These are phyloP conservation scores for Inonotus hispidus DNA, from an alignment of 1,284 basidiomycete species.

Conservation along the genomic window DNA sequence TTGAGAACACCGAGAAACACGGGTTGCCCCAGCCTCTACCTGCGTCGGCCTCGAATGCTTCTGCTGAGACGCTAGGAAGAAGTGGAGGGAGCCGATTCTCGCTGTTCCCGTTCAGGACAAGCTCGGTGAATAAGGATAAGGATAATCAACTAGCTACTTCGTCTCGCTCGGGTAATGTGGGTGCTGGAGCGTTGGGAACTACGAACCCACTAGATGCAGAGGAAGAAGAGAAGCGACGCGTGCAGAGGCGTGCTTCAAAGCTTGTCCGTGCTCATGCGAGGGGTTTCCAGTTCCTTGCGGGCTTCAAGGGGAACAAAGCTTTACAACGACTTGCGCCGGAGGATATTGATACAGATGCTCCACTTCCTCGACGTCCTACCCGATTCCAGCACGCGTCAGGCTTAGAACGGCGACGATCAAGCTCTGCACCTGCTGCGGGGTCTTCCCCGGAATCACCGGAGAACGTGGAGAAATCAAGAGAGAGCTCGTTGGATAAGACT, in stretches of 20 bases:
- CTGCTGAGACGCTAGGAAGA: background rate
- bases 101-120: background rate
- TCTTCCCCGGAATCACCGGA: background rate
- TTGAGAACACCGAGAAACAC: constrained; percentile 9
- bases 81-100: constrained; percentile 1
- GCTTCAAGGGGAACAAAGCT: constrained; percentile 12
- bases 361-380: background rate
- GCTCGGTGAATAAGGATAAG: background rate
- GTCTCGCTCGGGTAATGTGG: background rate
- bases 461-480: background rate
- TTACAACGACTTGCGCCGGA: constrained; percentile 1
- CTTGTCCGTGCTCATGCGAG: constrained; percentile 15
- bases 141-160: background rate
- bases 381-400: background rate
- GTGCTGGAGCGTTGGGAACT: background rate
- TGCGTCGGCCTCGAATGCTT: background rate
- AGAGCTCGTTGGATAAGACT: background rate
- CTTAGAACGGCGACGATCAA: background rate
- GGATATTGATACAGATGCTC: constrained; percentile 8
- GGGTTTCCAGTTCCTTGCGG: constrained; percentile 14
- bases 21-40: constrained; percentile 8
- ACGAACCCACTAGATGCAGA: background rate
- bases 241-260: constrained; percentile 7
- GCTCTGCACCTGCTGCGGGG: background rate
- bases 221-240: constrained; percentile 5